phyloP scores from a whole-genome alignment of 306 rosid genomes.

The Abrus pulchellus region DNA sequence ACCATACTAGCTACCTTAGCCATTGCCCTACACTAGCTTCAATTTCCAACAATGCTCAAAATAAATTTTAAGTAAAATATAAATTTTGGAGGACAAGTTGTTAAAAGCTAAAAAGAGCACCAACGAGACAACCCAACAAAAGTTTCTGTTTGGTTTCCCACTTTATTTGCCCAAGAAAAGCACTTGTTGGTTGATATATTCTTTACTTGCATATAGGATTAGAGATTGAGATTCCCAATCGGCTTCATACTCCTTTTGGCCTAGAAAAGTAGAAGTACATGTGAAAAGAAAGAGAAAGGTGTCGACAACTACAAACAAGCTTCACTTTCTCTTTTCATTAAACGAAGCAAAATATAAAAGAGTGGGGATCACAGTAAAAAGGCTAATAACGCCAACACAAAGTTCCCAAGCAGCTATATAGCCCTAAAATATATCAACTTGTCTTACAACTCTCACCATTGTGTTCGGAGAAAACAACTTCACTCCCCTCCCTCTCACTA shows the following conservation, averaged over 20 bases:
- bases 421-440: background rate
- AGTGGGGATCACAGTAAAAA: slow-evolving; percentile 44
- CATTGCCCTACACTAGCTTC: slow-evolving; percentile 32
- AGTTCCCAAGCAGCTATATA: slow-evolving; percentile 3
- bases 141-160: slow-evolving; percentile 47
- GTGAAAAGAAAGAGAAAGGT: slow-evolving; percentile 23
- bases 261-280: background rate
- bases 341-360: slow-evolving; percentile 33
- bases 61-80: background rate
- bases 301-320: slow-evolving; percentile 45
- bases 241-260: slow-evolving; percentile 41
- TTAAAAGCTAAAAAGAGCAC: slow-evolving; percentile 29
- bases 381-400: slow-evolving; percentile 41
- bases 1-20: slow-evolving; percentile 16
- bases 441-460: slow-evolving; percentile 19
- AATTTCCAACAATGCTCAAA: slow-evolving; percentile 45
- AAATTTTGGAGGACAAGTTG: slow-evolving; percentile 40
- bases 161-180: slow-evolving; percentile 40
- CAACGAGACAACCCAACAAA: slow-evolving; percentile 48
- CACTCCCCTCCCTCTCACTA: slow-evolving; percentile 25
- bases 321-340: slow-evolving; percentile 52
- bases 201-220: slow-evolving; percentile 16
- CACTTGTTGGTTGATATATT: background rate
- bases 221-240: slow-evolving; percentile 59
- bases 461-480: slow-evolving; percentile 9